These are phyloP conservation scores for Endothia cerciana DNA, from an alignment of 2,329 filamentous ascomycete genomes.

Conservation along the genomic window DNA sequence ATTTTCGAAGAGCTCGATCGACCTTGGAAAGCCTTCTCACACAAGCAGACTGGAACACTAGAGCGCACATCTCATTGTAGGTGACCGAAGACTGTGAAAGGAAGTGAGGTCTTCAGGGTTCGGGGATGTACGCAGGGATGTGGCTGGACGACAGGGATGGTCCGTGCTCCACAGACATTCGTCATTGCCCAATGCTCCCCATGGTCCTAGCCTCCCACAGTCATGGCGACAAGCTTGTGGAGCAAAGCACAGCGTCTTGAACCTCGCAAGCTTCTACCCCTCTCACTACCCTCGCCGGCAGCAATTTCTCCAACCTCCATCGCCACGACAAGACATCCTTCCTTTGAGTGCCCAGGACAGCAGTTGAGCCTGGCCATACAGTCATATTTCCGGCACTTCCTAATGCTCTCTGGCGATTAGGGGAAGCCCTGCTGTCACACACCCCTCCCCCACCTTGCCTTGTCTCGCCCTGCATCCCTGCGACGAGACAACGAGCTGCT, in stretches of 20 bases:
- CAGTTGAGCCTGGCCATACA: not conserved
- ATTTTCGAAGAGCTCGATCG: no score
- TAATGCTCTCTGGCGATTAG: not conserved
- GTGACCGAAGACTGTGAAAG: not conserved
- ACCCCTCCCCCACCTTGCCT: constrained; percentile 21
- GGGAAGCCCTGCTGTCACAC: not conserved
- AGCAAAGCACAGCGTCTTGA: constrained; percentile 7
- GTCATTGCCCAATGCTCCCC: constrained; percentile 4
- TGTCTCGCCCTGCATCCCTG: constrained; percentile 18
- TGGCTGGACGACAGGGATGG: constrained; percentile 1
- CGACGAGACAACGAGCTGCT: constrained; percentile 17
- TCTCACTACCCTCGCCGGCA: constrained; percentile 1
- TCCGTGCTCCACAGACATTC: constrained; percentile 8
- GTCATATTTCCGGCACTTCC: not conserved
- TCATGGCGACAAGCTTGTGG: constrained; percentile 8
- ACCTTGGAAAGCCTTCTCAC: no score
- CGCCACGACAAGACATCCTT: not conserved
- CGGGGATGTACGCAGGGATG: not conserved
- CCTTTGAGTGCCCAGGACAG: no score
- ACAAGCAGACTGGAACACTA: not conserved
- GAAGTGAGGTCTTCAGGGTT: constrained; percentile 10
- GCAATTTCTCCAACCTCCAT: not conserved
- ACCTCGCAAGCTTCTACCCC: constrained; percentile 5
- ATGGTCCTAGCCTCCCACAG: constrained; percentile 8
- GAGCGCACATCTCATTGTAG: not conserved